Percentiles rank a stretch among this genome's conserved stretches.
phyloP scores from a whole-genome alignment of 1,284 basidiomycete species.

The Trichosporon asahii region DNA sequence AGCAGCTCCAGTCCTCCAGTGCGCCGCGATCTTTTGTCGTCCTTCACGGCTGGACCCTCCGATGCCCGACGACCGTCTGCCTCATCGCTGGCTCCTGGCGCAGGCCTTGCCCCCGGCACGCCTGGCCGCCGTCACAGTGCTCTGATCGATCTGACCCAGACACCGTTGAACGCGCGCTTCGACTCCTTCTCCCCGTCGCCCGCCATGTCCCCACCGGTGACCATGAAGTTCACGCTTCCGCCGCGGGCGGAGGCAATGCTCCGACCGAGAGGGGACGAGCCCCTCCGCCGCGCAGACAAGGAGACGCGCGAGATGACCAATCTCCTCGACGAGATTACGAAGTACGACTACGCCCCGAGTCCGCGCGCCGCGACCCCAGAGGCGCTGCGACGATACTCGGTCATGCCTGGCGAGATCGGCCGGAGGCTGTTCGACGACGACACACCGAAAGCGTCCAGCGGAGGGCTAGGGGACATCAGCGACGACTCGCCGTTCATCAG shows the following conservation, averaged over 20 bases:
- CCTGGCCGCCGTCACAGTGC: not conserved
- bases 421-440: slow-evolving; percentile 19
- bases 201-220: slow-evolving; percentile 81
- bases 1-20: slow-evolving; percentile 1
- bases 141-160: slow-evolving; percentile 61
- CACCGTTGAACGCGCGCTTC: slow-evolving; percentile 56
- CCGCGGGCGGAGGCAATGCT: slow-evolving; percentile 57
- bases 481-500: not conserved
- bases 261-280: not conserved
- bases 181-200: slow-evolving; percentile 22
- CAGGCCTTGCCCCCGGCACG: not conserved
- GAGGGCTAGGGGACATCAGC: not conserved
- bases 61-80: not conserved
- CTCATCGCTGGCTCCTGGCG: not conserved
- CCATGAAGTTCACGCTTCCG: slow-evolving; percentile 76
- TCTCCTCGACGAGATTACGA: slow-evolving; percentile 44
- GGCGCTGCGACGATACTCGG: slow-evolving; percentile 38
- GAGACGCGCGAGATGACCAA: slow-evolving; percentile 31
- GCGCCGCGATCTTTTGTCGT: not conserved
- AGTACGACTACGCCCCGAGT: slow-evolving; percentile 27
- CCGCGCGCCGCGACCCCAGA: slow-evolving; percentile 38
- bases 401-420: slow-evolving; percentile 30
- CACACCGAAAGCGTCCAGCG: not conserved
- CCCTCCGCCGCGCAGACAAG: not conserved
- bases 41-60: not conserved